Evolutionary conservation across 768 basidiomycete species (phyloP), one percentile per base, ranked within the genome.

Genomic region (Candolleomyces aberdarensis): DNA sequence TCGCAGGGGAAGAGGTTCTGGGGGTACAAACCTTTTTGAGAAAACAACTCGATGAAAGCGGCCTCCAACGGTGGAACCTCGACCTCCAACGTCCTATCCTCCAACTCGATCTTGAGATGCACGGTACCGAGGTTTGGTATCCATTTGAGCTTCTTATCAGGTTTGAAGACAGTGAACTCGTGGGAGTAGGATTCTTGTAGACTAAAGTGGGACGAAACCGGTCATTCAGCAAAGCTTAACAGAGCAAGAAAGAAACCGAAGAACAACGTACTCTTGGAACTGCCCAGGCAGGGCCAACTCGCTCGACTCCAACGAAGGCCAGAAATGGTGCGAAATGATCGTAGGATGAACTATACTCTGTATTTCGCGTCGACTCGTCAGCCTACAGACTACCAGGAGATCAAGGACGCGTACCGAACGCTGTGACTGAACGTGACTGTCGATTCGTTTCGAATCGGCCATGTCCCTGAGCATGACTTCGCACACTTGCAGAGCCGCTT

Each of bases 401-500:
- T 55, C 44, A 13, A 8, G 14, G 40, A 68, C 87, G 65, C 66
- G 36, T 36, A 94, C 93, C 52, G 76, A 61, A 54, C 81, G 80
- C 68, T 91, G 86, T 0, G 86, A 81, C 65, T 96, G 93, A 1
- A 98, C 84, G 70, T 91, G 89, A n/a, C 85, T 84, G 70, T 98
- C 92, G 53, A 89, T 91, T 39, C 94, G 84, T 67, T 87, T 89
- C 44, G 96, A 97, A 72, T 98, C 95, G 3, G 93, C 90, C 86
- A 98, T 91, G 71, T 99, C 97, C 69, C 88, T 92, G 69, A 98
- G 77, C 97, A 99, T 98, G 58, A 99, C 95, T 70, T 98, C 96
- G 78, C 96, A 98, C 5, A 94, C 91, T 71, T 97, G 94, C 59
- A 99, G 74, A 2, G 94, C 87, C 1, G 87, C 81, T 67, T 98